phyloP scores from a whole-genome alignment of 352 stramenopile genomes.

The Phytophthora pisi region DNA sequence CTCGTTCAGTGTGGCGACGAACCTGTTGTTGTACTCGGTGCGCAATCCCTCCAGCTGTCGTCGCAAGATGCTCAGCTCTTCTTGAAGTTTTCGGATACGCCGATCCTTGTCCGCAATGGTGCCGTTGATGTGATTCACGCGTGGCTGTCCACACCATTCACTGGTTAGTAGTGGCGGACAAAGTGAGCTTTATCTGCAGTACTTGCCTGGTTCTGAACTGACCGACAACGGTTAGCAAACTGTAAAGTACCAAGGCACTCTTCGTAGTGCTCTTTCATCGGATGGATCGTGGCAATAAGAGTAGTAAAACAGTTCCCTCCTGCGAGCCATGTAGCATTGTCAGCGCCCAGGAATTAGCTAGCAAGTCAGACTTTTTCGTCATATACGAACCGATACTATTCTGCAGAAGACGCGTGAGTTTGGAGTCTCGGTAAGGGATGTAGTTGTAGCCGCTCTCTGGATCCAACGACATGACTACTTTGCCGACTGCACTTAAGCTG shows the following conservation, averaged over 20 bases:
- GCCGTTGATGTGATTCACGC: slow-evolving; percentile 87
- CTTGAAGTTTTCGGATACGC: slow-evolving; percentile 83
- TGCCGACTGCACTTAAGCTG: slow-evolving; percentile 81
- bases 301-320: slow-evolving; percentile 89
- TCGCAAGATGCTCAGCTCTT: slow-evolving; percentile 64
- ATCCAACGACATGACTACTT: slow-evolving; percentile 88
- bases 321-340: slow-evolving; percentile 13
- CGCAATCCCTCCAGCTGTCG: slow-evolving; percentile 72
- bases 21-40: slow-evolving; percentile 79
- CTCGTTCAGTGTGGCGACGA: slow-evolving; percentile 72
- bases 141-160: slow-evolving; percentile 36
- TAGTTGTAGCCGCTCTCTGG: slow-evolving; percentile 89
- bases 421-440: slow-evolving; percentile 87
- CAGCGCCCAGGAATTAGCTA: background rate
- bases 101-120: slow-evolving; percentile 86
- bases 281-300: slow-evolving; percentile 87
- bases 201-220: slow-evolving; percentile 86
- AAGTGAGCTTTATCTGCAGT: background rate
- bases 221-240: slow-evolving; percentile 92
- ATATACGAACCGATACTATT: slow-evolving; percentile 75
- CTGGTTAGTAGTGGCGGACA: slow-evolving; percentile 12
- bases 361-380: background rate
- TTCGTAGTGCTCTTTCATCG: slow-evolving; percentile 90
- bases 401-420: slow-evolving; percentile 82
- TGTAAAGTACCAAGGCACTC: slow-evolving; percentile 91